Percentiles rank a stretch among this genome's conserved stretches.
Conservation (phyloP, 352 stramenopile genomes). For the Phytophthora meadii region DNA sequence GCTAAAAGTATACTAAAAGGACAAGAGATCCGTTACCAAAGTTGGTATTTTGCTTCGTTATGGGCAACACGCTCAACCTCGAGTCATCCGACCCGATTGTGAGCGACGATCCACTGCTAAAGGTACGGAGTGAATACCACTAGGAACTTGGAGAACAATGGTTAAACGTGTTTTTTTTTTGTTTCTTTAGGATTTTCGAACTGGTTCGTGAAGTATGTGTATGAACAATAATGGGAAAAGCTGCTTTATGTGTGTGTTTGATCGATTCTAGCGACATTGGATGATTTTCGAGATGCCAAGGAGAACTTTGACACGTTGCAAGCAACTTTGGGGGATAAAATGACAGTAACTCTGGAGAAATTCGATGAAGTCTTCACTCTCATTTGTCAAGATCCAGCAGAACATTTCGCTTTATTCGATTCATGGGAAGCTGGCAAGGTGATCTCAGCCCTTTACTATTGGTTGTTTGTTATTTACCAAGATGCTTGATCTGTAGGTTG, state of each 20-base stretch:
- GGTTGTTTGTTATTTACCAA: background rate
- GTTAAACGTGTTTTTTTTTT: background rate
- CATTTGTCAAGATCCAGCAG: constrained; percentile 67
- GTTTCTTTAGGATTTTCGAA: constrained; percentile 14
- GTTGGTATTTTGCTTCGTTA: constrained; percentile 16
- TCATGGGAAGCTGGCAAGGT: constrained; percentile 68
- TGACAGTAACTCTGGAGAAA: constrained; percentile 73
- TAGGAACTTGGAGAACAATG: background rate
- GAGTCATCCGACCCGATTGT: constrained; percentile 43
- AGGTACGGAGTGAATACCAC: constrained; percentile 25
- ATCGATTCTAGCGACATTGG: constrained; percentile 24
- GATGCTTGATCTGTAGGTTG: constrained; percentile 42
- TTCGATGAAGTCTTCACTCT: constrained; percentile 86
- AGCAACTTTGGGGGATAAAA: constrained; percentile 73
- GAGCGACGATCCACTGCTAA: constrained; percentile 50
- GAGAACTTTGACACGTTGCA: constrained; percentile 74
- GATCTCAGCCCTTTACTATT: background rate
- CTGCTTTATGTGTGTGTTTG: constrained; percentile 8
- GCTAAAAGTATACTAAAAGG: constrained; percentile 16
- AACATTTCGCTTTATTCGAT: constrained; percentile 80
- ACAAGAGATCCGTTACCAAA: constrained; percentile 17
- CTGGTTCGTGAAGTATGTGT: constrained; percentile 9
- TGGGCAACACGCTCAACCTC: constrained; percentile 56
- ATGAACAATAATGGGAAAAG: background rate
- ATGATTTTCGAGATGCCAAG: constrained; percentile 58